These are phyloP conservation scores for Aspergillus leporis DNA, from an alignment of 495 filamentous ascomycete species.

Conservation along the genomic window DNA sequence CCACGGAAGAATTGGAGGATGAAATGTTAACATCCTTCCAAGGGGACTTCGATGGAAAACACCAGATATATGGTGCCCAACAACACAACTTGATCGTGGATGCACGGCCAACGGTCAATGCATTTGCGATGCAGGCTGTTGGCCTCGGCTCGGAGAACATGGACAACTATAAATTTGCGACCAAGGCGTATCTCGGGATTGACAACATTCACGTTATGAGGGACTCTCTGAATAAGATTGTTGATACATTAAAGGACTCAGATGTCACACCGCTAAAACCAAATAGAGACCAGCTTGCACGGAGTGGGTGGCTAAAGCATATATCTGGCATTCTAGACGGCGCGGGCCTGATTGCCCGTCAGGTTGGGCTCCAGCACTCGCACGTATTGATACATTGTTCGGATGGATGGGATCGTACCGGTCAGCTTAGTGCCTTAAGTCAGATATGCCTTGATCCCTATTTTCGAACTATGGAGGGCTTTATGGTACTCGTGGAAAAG, in stretches of 20 bases:
- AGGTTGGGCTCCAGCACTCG: slow-evolving; percentile 87
- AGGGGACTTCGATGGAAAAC: slow-evolving; percentile 42
- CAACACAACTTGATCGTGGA: slow-evolving; percentile 96
- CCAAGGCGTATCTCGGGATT: slow-evolving; percentile 94
- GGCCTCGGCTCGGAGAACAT: slow-evolving; percentile 96
- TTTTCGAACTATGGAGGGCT: slow-evolving; percentile 92
- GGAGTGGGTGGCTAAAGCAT: slow-evolving; percentile 91
- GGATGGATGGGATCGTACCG: slow-evolving; percentile 97
- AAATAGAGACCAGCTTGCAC: slow-evolving; percentile 76
- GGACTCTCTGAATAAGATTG: slow-evolving; percentile 81
- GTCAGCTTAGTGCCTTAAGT: slow-evolving; percentile 90
- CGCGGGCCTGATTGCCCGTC: slow-evolving; percentile 77
- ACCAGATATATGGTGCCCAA: slow-evolving; percentile 86
- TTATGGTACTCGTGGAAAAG: slow-evolving; percentile 93
- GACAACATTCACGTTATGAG: slow-evolving; percentile 99
- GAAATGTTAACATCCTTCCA: slow-evolving; percentile 58
- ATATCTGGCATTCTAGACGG: slow-evolving; percentile 84
- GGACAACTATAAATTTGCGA: slow-evolving; percentile 92
- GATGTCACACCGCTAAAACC: slow-evolving; percentile 85
- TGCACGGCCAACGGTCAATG: slow-evolving; percentile 93
- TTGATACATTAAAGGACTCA: slow-evolving; percentile 89
- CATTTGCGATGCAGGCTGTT: slow-evolving; percentile 91
- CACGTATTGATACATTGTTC: slow-evolving; percentile 98
- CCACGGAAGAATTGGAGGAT: slow-evolving; percentile 71
- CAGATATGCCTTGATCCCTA: slow-evolving; percentile 96